Evolutionary conservation across 192 early-diverging fungal species (phyloP).

Genomic region (Obelidium mucronatum): DNA sequence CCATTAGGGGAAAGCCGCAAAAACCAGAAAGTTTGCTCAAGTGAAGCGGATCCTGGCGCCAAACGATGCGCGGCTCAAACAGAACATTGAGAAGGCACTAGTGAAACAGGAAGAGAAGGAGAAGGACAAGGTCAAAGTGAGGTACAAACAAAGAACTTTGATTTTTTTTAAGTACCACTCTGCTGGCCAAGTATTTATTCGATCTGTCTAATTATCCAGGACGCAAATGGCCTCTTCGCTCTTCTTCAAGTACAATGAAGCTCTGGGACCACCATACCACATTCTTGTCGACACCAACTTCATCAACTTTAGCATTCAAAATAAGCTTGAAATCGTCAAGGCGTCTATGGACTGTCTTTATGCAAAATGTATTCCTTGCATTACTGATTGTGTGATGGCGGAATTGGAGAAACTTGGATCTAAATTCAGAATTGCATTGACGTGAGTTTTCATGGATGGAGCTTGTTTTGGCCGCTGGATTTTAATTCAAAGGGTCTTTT

Average conservation of each 20-base stretch:
- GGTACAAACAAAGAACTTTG: conserved; percentile 63
- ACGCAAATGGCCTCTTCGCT: conserved; percentile 90
- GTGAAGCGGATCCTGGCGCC: conserved; percentile 93
- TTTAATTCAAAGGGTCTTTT: neutral
- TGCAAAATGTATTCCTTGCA: conserved; percentile 82
- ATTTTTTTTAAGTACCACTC: neutral
- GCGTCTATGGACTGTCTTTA: conserved; percentile 94
- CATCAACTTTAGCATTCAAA: conserved; percentile 99
- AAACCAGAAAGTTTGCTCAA: conserved; percentile 92
- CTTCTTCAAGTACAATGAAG: conserved; percentile 97
- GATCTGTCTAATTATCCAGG: too few species aligned
- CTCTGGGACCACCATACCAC: conserved; percentile 95
- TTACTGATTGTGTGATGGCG: conserved; percentile 98
- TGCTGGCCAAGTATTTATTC: neutral
- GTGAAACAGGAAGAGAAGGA: conserved; percentile 74
- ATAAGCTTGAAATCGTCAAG: conserved; percentile 95
- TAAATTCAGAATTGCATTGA: conserved; percentile 93
- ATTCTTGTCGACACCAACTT: conserved; percentile 99
- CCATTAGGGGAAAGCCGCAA: conserved; percentile 82
- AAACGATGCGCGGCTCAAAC: conserved; percentile 84
- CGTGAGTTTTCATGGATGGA: conserved; percentile 48
- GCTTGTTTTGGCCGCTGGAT: neutral
- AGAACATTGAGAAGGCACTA: conserved; percentile 67
- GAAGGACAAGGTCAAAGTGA: conserved; percentile 72
- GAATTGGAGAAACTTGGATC: conserved; percentile 98